These are phyloP conservation scores for Crithidia expoeki DNA, from an alignment of 208 protist genomes.

Conservation along the genomic window DNA sequence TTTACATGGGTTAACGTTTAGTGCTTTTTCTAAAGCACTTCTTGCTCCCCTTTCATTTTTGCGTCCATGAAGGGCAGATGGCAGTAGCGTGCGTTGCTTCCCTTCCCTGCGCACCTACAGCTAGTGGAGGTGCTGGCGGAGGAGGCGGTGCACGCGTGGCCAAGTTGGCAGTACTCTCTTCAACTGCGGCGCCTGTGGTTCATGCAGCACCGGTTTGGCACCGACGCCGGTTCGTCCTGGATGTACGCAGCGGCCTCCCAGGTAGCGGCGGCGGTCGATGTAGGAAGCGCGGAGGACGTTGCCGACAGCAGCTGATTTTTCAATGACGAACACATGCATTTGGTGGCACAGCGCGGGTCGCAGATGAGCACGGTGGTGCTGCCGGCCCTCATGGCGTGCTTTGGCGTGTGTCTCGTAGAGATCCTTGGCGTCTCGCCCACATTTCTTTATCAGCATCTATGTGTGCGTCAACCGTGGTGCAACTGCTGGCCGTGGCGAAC, in stretches of 20 bases:
- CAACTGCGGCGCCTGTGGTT: background rate
- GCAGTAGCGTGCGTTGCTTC: background rate
- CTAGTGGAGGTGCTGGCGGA: background rate
- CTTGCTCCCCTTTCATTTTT: background rate
- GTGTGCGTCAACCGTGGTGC: constrained; percentile 28
- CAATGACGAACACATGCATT: background rate
- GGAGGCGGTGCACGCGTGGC: constrained; percentile 14
- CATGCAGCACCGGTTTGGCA: background rate
- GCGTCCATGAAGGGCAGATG: background rate
- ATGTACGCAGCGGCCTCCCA: background rate
- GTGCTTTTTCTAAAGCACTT: background rate
- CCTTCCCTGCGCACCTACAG: background rate
- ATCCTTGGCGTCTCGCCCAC: constrained; percentile 36
- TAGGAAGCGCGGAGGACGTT: background rate
- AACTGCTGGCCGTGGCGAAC: constrained; percentile 28
- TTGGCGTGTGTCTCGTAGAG: constrained; percentile 42
- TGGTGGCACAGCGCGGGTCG: background rate
- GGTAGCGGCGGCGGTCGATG: background rate
- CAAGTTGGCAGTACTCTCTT: constrained; percentile 14
- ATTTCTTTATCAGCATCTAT: constrained; percentile 34
- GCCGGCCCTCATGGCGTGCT: constrained; percentile 35
- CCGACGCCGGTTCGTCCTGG: background rate
- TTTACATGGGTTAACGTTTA: too few relatives aligned
- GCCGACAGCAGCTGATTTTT: background rate
- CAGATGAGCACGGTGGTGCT: constrained; percentile 21